phyloP scores from a whole-genome alignment of 73 alveolate genomes.

The Paramecium biaurelia region DNA sequence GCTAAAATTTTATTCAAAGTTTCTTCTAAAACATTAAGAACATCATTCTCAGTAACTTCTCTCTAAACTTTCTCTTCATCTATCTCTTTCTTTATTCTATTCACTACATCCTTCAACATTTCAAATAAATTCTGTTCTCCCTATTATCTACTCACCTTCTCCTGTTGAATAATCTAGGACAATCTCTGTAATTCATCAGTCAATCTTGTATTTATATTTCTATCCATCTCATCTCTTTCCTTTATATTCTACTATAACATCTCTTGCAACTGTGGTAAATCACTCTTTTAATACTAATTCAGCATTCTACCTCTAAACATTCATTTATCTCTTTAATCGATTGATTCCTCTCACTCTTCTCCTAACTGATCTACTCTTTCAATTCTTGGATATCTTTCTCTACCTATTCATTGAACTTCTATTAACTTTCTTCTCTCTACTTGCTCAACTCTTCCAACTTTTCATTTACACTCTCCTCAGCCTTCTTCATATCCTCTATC shows the following conservation, averaged over 20 bases:
- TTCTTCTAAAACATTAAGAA: neutral
- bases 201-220: neutral
- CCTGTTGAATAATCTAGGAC: neutral
- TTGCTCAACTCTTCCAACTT: neutral
- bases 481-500: neutral
- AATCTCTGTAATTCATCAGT: neutral
- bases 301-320: constrained; percentile 23
- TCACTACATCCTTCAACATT: constrained; percentile 45
- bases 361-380: neutral
- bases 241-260: neutral
- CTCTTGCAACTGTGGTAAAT: neutral
- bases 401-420: neutral
- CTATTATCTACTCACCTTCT: neutral
- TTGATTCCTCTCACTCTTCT: neutral
- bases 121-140: neutral
- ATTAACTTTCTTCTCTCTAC: neutral
- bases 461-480: neutral
- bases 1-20: constrained; percentile 25
- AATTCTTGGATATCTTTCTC: neutral
- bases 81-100: constrained; percentile 22
- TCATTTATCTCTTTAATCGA: neutral
- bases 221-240: constrained; percentile 34
- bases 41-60: constrained; percentile 8
- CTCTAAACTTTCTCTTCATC: neutral
- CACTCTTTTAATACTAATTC: constrained; percentile 5